Evolutionary conservation across 768 basidiomycete genomes (phyloP), one percentile per base, ranked within the genome.

Genomic region (Pleurotus djamor): DNA sequence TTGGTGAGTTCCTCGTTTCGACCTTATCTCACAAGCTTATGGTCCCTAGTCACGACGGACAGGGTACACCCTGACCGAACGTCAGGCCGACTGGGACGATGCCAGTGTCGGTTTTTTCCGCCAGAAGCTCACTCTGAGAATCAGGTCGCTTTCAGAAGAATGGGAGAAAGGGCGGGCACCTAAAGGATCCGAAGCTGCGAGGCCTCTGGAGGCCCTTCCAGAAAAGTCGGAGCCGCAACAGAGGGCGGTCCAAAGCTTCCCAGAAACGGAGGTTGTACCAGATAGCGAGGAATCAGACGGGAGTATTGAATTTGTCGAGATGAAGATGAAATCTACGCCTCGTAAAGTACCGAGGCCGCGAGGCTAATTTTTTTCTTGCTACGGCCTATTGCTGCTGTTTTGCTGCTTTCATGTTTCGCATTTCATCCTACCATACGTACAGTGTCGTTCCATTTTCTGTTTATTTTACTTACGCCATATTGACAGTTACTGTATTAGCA

Each of bases 31-130:
- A 44, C 36, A 8, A 59, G 16, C 32, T 35, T 59, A 61, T 58
- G 58, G 61, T 28, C 67, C 62, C 69, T 71, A 68, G 58, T 74
- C 73, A 9, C 52, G 59, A 65, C 71, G 33, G 69, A 68, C 32
- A 54, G 37, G 37, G 5, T 41, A 43, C 28, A 34, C 69, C 44
- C 73, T 74, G 48, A 60, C 65, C 36, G 75, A 79, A 28, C 77
- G 83, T 56, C 74, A 74, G 61, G 58, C 62, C 17, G 77, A 78
- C 61, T 91, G 89, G 89, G 72, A 83, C 36, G 80, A 78, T 41
- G 66, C 76, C 10, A 68, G 72, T n/a, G 75, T 86, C 45, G 72
- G 69, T 5, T 68, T 64, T 13, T 78, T 80, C 64, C 82, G 89
- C 12, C 77, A 81, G 45, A 58, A 74, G 6, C 72, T 89, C 28